Evolutionary conservation across 1,139 yeast species (phyloP).

Genomic region (Eremothecium cymbalariae): DNA sequence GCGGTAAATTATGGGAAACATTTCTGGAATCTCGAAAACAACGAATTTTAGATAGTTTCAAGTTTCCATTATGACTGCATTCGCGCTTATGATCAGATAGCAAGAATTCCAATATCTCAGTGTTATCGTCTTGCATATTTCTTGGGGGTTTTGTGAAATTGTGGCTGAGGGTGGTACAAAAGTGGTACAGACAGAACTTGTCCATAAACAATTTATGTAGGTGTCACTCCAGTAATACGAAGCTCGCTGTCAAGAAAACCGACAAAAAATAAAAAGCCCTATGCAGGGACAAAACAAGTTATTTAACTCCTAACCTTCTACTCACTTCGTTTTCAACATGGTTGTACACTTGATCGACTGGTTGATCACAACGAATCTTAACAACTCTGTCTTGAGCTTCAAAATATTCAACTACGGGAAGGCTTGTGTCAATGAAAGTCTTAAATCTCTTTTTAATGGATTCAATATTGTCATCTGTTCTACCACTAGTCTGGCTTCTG

Average conservation of each 20-base stretch:
- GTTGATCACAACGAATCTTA: constrained; percentile 65
- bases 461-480: constrained; percentile 88
- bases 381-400: constrained; percentile 71
- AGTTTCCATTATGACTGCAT: no score
- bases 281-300: not conserved
- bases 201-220: no score
- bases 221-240: no score
- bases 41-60: no score
- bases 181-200: no score
- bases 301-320: constrained; percentile 18
- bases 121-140: not conserved
- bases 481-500: constrained; percentile 91
- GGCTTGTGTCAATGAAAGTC: constrained; percentile 79
- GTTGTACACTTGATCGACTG: constrained; percentile 71
- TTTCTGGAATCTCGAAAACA: no score
- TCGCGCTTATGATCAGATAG: no score
- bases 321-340: constrained; percentile 61
- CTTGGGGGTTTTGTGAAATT: no score
- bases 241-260: no score
- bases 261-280: no score
- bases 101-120: not conserved
- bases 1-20: no score
- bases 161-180: no score
- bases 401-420: constrained; percentile 89
- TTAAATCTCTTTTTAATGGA: constrained; percentile 82